A percentile compares a stretch with the other conserved stretches of the same genome.
Evolutionary conservation across 1,139 yeast species (phyloP).

Genomic region (Pichia sorboxylosa): DNA sequence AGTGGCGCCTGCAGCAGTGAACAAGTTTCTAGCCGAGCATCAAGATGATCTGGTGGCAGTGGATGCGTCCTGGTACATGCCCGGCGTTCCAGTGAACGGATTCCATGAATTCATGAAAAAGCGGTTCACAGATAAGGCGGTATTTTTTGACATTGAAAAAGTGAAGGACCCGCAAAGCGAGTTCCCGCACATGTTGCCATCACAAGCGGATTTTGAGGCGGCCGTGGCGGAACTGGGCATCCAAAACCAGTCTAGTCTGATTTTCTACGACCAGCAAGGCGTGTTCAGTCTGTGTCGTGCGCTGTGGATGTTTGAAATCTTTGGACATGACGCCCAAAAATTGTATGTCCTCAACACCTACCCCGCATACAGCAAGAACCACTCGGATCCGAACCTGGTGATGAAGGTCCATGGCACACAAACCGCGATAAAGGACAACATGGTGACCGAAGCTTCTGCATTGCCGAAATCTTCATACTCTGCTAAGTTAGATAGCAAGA

Average conservation of each 20-base stretch:
- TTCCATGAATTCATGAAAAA: conserved; percentile 42
- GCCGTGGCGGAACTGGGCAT: conserved; percentile 41
- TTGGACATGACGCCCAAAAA: conserved; percentile 50
- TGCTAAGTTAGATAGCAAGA: conserved; percentile 30
- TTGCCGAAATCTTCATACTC: conserved; percentile 26
- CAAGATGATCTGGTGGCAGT: conserved; percentile 42
- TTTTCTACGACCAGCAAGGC: conserved; percentile 80
- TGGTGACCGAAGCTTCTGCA: conserved; percentile 20
- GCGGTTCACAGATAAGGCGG: conserved; percentile 57
- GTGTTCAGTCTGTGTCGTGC: conserved; percentile 83
- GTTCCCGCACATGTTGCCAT: conserved; percentile 88
- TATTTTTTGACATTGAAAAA: conserved; percentile 71
- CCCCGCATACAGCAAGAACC: conserved; percentile 32
- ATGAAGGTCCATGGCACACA: conserved; percentile 21
- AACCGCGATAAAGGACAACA: conserved; percentile 12
- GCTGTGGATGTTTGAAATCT: conserved; percentile 75
- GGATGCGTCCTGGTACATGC: conserved; percentile 91
- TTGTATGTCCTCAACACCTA: conserved; percentile 65
- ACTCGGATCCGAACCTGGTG: conserved; percentile 22
- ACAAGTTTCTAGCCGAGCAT: conserved; percentile 7
- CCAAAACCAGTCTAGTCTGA: conserved; percentile 41
- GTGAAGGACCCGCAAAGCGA: conserved; percentile 44
- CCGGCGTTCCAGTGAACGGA: conserved; percentile 55
- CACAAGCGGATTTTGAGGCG: conserved; percentile 38
- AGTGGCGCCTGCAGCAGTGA: conserved; percentile 16